Evolutionary conservation across 352 stramenopile species (phyloP).

Genomic region (Phytophthora sansomeana): DNA sequence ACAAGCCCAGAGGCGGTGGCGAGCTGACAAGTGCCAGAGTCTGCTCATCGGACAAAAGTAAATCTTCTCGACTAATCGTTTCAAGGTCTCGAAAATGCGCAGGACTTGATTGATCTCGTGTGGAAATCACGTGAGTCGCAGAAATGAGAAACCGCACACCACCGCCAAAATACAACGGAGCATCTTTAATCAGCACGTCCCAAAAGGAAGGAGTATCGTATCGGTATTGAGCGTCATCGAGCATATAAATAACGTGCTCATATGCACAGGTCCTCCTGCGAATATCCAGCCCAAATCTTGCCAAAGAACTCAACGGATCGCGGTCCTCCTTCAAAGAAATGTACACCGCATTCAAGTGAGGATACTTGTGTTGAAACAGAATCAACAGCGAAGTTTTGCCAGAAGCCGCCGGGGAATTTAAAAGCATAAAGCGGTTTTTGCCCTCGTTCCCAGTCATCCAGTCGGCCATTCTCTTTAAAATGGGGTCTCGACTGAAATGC

Average conservation of each 20-base stretch:
- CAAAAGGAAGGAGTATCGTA: not conserved
- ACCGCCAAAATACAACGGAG: not conserved
- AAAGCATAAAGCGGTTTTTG: conserved; percentile 15
- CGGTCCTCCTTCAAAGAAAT: not conserved
- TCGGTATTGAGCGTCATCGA: not conserved
- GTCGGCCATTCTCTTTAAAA: conserved; percentile 13
- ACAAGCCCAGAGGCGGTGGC: conserved; percentile 1
- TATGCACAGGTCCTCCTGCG: no score
- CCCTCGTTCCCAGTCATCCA: conserved; percentile 5
- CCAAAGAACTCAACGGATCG: not conserved
- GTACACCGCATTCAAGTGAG: not conserved
- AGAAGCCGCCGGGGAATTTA: conserved; percentile 12
- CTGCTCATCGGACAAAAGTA: conserved; percentile 8
- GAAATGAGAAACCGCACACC: not conserved
- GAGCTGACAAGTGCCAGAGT: not conserved
- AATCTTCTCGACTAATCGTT: conserved; percentile 11
- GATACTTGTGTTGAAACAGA: conserved; percentile 4
- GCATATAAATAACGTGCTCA: no score
- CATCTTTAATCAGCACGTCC: not conserved
- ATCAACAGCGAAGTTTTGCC: conserved; percentile 10
- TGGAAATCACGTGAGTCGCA: conserved; percentile 12
- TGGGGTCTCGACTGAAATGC: conserved; percentile 6
- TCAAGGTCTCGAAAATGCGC: conserved; percentile 7
- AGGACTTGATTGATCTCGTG: not conserved
- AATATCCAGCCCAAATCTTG: not conserved